Evolutionary conservation across 371 early-diverging fungal genomes (phyloP).

Genomic region (Actinomortierella wolfii): DNA sequence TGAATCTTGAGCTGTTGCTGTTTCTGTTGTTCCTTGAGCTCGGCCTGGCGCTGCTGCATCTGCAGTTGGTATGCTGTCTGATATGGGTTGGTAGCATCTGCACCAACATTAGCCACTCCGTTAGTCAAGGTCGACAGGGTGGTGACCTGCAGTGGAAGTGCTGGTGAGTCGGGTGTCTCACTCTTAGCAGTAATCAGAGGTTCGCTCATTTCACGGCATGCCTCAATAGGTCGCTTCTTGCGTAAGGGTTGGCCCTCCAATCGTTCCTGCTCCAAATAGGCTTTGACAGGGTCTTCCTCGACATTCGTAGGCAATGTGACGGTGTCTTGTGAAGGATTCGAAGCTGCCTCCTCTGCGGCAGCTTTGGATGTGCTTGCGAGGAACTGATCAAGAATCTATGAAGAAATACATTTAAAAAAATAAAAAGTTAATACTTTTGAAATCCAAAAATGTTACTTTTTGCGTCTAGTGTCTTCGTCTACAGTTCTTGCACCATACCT

Average conservation of each 20-base stretch:
- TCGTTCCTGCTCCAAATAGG: slow-evolving; percentile 3
- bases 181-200: too few relatives aligned
- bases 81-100: slow-evolving; percentile 2
- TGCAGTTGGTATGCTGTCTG: slow-evolving; percentile 2
- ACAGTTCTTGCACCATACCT: slow-evolving; percentile 11
- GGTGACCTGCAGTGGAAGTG: neutral
- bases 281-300: neutral
- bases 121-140: slow-evolving; percentile 28
- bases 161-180: too few relatives aligned
- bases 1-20: slow-evolving; percentile 43
- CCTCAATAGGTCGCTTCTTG: slow-evolving; percentile 34
- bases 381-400: slow-evolving; percentile 43
- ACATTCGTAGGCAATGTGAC: neutral
- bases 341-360: slow-evolving; percentile 24
- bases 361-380: slow-evolving; percentile 28
- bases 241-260: slow-evolving; percentile 8
- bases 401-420: neutral
- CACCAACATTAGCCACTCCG: slow-evolving; percentile 5
- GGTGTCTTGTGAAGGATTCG: too few relatives aligned
- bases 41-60: slow-evolving; percentile 2
- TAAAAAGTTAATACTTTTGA: too few relatives aligned
- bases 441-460: too few relatives aligned
- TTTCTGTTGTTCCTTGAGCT: slow-evolving; percentile 44
- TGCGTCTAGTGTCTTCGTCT: too few relatives aligned
- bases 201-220: neutral